These are phyloP conservation scores for Clonostachys rosea DNA, from an alignment of 2,329 filamentous ascomycete species.

Conservation along the genomic window DNA sequence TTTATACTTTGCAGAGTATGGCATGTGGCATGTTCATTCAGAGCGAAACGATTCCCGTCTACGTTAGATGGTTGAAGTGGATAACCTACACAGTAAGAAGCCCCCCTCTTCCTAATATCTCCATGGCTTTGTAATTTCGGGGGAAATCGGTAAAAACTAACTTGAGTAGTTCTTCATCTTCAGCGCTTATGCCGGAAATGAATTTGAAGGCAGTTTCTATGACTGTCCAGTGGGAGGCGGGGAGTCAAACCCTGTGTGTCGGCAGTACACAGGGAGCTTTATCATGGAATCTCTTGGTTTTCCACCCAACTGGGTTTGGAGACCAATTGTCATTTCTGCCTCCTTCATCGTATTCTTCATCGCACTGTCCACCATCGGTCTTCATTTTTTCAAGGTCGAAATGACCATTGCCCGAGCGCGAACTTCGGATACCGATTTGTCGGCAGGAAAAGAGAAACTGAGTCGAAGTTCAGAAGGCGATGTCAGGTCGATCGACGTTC, in stretches of 20 bases:
- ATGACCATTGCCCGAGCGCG: constrained; percentile 65
- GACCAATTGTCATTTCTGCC: constrained; percentile 59
- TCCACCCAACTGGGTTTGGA: constrained; percentile 60
- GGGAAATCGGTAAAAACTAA: constrained; percentile 10
- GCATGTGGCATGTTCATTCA: constrained; percentile 76
- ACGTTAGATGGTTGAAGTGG: constrained; percentile 75
- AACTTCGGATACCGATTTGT: constrained; percentile 54
- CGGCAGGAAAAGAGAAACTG: constrained; percentile 69
- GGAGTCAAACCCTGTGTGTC: constrained; percentile 59
- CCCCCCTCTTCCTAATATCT: background rate
- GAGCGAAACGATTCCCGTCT: constrained; percentile 66
- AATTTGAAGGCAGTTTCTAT: constrained; percentile 69
- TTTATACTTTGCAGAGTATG: constrained; percentile 69
- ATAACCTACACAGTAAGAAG: constrained; percentile 49
- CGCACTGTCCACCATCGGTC: constrained; percentile 51
- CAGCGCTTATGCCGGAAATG: constrained; percentile 66
- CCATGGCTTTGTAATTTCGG: background rate
- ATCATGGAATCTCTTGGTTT: constrained; percentile 67
- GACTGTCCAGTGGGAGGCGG: constrained; percentile 63
- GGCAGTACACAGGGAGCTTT: constrained; percentile 63
- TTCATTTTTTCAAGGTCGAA: constrained; percentile 61
- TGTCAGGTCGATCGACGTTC: constrained; percentile 59
- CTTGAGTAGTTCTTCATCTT: constrained; percentile 60
- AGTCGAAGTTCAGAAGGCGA: constrained; percentile 42
- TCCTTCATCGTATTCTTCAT: constrained; percentile 63